Evolutionary conservation across 148 eudicot species (phyloP).

Genomic region (Tetragonia tetragonoides): DNA sequence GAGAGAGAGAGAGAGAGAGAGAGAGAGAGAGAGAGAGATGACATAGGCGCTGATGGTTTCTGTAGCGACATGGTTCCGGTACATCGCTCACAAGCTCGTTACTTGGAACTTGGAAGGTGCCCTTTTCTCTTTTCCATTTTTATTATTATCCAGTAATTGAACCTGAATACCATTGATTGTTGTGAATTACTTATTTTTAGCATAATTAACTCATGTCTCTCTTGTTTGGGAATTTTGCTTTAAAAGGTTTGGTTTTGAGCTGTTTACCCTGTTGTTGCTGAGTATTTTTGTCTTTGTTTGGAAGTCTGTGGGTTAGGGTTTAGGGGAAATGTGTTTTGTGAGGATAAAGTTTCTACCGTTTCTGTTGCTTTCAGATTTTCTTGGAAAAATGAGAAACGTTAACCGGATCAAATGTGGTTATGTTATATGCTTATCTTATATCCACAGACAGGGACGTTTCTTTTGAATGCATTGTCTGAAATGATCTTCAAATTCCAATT

Average conservation of each 20-base stretch:
- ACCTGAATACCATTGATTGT: neutral
- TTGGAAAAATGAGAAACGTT: too few species aligned
- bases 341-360: neutral
- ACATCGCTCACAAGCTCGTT: slow-evolving; percentile 41
- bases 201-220: neutral
- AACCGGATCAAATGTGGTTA: too few species aligned
- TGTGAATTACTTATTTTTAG: neutral
- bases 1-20: neutral
- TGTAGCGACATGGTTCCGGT: slow-evolving; percentile 42
- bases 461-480: neutral
- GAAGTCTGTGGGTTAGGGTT: slow-evolving; percentile 21
- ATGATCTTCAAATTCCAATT: neutral
- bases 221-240: neutral
- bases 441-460: slow-evolving; percentile 61
- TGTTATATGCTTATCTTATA: slow-evolving; percentile 70
- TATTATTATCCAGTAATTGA: neutral
- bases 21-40: neutral
- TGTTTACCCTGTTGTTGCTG: neutral
- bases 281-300: neutral
- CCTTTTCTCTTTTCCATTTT: neutral
- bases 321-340: slow-evolving; percentile 3
- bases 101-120: slow-evolving; percentile 39
- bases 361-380: neutral
- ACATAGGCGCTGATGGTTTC: slow-evolving; percentile 35
- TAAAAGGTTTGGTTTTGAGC: too few species aligned